Conservation (phyloP, 2,329 filamentous ascomycete species). For the Penicillium sp. region DNA sequence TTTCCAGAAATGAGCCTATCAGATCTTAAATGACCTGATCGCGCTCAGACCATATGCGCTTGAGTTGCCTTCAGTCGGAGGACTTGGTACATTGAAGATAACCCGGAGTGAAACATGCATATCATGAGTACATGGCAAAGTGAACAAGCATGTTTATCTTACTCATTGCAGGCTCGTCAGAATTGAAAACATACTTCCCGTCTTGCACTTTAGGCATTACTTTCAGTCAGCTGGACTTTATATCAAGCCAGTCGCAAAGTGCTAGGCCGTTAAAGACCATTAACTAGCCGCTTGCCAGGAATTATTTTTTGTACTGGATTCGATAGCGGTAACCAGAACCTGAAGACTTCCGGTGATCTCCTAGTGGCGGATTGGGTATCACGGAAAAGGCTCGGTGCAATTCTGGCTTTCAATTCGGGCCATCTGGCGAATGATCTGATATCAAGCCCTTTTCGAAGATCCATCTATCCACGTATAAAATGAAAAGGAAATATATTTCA, state of each 20-base stretch:
- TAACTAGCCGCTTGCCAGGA: neutral
- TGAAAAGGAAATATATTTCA: neutral
- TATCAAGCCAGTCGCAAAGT: neutral
- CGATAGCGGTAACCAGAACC: neutral
- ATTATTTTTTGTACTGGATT: neutral
- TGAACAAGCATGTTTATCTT: neutral
- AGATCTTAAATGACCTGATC: slow-evolving; percentile 5
- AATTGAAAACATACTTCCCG: neutral
- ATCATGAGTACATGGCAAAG: neutral
- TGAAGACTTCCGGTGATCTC: slow-evolving; percentile 8
- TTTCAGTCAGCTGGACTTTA: neutral
- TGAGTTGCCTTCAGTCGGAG: neutral
- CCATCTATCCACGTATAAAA: neutral
- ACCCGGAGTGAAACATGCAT: neutral
- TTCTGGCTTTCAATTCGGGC: slow-evolving; percentile 4
- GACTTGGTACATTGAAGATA: neutral
- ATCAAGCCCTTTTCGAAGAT: neutral
- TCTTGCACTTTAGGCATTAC: neutral
- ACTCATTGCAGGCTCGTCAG: neutral
- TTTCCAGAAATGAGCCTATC: neutral
- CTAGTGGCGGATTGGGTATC: slow-evolving; percentile 14
- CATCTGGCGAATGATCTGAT: neutral
- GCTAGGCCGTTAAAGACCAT: neutral
- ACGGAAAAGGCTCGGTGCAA: slow-evolving; percentile 5
- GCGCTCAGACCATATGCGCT: slow-evolving; percentile 8